Percentiles rank a stretch among this genome's conserved stretches.
phyloP scores from a whole-genome alignment of 2,329 filamentous ascomycete genomes.

The Fusarium siculi region DNA sequence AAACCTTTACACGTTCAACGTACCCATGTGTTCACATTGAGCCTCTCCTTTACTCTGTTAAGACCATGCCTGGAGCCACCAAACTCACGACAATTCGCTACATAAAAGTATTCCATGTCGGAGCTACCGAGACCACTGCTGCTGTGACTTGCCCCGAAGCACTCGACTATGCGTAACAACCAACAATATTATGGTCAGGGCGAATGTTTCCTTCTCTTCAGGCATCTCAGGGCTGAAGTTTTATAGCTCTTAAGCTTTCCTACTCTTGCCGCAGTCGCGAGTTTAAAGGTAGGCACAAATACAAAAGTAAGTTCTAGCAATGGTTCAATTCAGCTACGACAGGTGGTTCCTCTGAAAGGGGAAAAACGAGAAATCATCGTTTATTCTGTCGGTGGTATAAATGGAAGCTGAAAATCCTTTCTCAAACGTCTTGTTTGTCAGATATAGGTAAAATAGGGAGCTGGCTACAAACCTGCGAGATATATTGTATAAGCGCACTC shows the following conservation, averaged over 20 bases:
- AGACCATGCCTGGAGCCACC: not conserved
- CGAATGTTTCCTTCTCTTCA: not conserved
- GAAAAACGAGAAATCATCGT: too few relatives aligned
- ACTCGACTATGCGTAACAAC: not conserved
- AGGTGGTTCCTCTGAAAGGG: not conserved
- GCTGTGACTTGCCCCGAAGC: not conserved
- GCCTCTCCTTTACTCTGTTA: not conserved
- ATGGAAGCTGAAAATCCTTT: not conserved
- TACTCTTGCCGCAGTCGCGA: not conserved
- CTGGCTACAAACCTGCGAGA: not conserved
- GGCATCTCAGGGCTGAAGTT: not conserved
- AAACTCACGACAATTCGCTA: not conserved
- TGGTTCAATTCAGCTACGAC: not conserved
- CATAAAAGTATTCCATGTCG: not conserved
- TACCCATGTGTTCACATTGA: not conserved
- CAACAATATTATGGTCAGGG: not conserved
- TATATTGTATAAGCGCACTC: not conserved
- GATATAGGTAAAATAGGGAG: not conserved
- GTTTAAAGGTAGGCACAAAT: not conserved
- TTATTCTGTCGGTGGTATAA: not conserved
- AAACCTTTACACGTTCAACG: not conserved
- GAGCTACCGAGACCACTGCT: not conserved
- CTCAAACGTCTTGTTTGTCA: not conserved
- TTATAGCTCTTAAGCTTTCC: not conserved
- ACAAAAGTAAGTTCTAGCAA: not conserved